Base-by-base conservation (phyloP, 2,329 filamentous ascomycete genomes). In the Trichothecium sympodiale region DNA sequence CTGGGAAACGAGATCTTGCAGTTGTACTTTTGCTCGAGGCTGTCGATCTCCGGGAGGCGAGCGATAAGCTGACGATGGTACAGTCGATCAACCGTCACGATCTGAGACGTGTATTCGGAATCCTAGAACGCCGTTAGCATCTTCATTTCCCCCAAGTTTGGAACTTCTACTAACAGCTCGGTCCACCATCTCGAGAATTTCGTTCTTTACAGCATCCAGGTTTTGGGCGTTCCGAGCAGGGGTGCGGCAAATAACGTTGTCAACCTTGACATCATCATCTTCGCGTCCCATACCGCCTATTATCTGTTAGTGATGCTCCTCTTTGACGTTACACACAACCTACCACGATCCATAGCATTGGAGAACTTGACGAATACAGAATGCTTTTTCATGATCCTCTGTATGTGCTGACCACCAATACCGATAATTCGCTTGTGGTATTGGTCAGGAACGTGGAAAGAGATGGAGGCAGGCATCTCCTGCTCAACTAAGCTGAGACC, bases 351-450 rank as follows among this genome's bases (percentile, higher is more conserved):
- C 88, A 96, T 96, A 13, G 91, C 91, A 50, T 98, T 98, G 45
- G 87, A 94, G 53, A 98, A 98, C 57, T 98, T 98, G 64, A 98
- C 91, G 50, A 98, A 98, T 47, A 98, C 91, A 0, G 91, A 96
- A 61, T 98, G 94, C 63, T 96, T 96, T 69, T 98, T 96, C 91
- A 98, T 98, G 65, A 98, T 96, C 37, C 89, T 85, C 60, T 98
- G 91, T 47, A 98, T 98, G 54, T 98, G 91, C 56, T 96, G 89
- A 8, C 91, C 91, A 41, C 91, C 91, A 50, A 98, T 96, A 35
- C 91, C 91, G 44, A 98, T 98, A 53, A 98, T 98, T 33, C 91
- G 87, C 66, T 98, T 98, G 62, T 98, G 91, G 56, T 98, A 98
- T 60, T 96, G 91, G 51, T 98, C 91, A 4, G 91, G 91, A 18